Conservation (phyloP, 164 flowering plant species). For the Warburgia ugandensis region DNA sequence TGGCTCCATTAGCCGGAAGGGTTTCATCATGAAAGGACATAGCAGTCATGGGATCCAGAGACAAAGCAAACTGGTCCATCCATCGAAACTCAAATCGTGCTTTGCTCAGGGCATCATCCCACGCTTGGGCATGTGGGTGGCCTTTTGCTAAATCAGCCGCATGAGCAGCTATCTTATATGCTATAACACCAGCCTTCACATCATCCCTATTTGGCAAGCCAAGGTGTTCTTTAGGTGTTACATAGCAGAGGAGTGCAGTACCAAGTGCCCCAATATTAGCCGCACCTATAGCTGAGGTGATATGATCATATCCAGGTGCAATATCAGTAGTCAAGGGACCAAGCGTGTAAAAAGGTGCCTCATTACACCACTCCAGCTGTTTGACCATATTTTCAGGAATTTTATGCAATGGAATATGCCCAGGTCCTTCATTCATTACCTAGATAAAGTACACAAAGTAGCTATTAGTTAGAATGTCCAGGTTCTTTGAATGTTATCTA, state of each 20-base stretch:
- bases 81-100: conserved; percentile 97
- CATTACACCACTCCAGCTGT: conserved; percentile 97
- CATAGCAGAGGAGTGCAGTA: conserved; percentile 97
- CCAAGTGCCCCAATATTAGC: conserved; percentile 99
- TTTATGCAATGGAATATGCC: conserved; percentile 96
- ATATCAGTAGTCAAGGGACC: conserved; percentile 99
- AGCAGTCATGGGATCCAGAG: conserved; percentile 96
- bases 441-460: conserved; percentile 18
- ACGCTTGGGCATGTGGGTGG: conserved; percentile 93
- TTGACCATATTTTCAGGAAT: conserved; percentile 99
- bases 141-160: conserved; percentile 96
- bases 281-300: conserved; percentile 99
- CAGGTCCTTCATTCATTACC: conserved; percentile 99
- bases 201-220: conserved; percentile 97
- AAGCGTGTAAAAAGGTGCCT: conserved; percentile 98
- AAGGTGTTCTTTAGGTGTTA: conserved; percentile 98
- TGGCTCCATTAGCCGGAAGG: conserved; percentile 93
- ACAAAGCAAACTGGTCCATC: conserved; percentile 98
- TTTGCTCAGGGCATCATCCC: conserved; percentile 99
- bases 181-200: conserved; percentile 96
- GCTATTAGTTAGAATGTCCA: no score
- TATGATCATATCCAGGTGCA: conserved; percentile 99
- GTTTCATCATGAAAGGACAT: conserved; percentile 98
- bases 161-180: conserved; percentile 98
- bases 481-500: no score